A percentile compares a stretch with the other conserved stretches of the same genome.
phyloP scores from a whole-genome alignment of 768 basidiomycete genomes.

The Dacryopinax primogenitus region DNA sequence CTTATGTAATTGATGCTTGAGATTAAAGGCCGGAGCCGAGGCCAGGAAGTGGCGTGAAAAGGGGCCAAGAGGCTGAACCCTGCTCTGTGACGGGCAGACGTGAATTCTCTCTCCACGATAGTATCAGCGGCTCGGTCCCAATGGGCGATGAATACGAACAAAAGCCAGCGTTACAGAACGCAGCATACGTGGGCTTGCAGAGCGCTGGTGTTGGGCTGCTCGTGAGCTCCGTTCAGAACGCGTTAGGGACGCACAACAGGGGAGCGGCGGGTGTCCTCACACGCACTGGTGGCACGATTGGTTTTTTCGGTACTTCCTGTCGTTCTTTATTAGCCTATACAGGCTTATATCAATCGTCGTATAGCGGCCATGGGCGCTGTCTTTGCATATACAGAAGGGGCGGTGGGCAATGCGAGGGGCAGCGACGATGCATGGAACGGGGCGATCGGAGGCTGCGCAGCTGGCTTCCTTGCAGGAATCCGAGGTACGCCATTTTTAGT shows the following conservation, averaged over 20 bases:
- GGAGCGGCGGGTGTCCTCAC: conserved; percentile 81
- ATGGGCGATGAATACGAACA: conserved; percentile 12
- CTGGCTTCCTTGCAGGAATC: conserved; percentile 80
- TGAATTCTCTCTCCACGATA: too few relatives aligned
- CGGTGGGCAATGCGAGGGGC: conserved; percentile 66
- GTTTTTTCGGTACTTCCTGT: conserved; percentile 59
- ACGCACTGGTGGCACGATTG: conserved; percentile 78
- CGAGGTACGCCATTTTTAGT: conserved; percentile 41
- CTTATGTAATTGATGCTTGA: too few relatives aligned
- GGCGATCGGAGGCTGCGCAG: conserved; percentile 78
- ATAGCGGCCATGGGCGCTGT: conserved; percentile 80
- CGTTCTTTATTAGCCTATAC: background rate
- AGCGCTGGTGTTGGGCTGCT: conserved; percentile 31
- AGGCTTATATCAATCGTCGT: background rate
- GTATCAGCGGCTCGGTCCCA: too few relatives aligned
- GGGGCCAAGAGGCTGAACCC: too few relatives aligned
- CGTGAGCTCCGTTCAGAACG: conserved; percentile 55
- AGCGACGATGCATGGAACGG: conserved; percentile 72
- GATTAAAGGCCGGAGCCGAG: too few relatives aligned
- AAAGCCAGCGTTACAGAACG: conserved; percentile 16
- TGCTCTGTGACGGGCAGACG: too few relatives aligned
- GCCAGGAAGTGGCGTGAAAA: too few relatives aligned
- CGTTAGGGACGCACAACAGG: conserved; percentile 56
- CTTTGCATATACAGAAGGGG: conserved; percentile 70
- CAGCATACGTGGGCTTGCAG: conserved; percentile 25